A percentile compares a stretch with the other conserved stretches of the same genome.
Conservation (phyloP, 108 stramenopile species). For the Fragilaria crotonensis region DNA sequence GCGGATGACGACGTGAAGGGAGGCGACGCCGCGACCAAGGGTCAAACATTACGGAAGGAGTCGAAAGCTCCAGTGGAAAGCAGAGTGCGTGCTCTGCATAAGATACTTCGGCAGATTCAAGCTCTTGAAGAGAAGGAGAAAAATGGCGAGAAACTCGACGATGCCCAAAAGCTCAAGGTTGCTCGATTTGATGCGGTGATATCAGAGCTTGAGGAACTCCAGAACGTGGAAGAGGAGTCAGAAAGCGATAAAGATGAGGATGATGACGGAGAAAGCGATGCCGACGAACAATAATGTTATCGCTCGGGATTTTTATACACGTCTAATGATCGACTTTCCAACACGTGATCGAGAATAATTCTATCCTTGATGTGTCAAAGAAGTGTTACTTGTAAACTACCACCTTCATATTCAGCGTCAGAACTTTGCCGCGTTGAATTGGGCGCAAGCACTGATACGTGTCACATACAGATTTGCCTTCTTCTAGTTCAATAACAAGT, state of each 20-base stretch:
- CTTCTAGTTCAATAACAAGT: no score
- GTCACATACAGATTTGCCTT: no score
- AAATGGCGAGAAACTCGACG: background rate
- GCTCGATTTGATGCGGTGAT: constrained; percentile 3
- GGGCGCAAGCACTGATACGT: no score
- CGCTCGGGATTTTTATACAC: background rate
- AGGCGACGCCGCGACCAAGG: background rate
- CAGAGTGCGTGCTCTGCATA: constrained; percentile 1
- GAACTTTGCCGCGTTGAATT: no score
- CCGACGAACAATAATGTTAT: background rate
- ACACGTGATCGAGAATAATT: no score
- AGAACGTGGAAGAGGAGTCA: background rate
- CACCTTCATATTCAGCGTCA: no score
- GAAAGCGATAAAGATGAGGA: background rate
- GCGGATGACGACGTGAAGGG: background rate
- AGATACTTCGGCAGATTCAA: background rate
- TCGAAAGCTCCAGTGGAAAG: no score
- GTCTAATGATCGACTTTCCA: no score
- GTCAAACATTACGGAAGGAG: no score
- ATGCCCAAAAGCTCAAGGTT: background rate
- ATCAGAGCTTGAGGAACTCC: constrained; percentile 1
- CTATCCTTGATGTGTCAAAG: no score
- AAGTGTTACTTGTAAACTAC: no score
- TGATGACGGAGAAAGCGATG: background rate
- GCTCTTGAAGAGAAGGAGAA: constrained; percentile 4